Evolutionary conservation across 495 filamentous ascomycete species (phyloP).

Genomic region (Penicillium steckii): DNA sequence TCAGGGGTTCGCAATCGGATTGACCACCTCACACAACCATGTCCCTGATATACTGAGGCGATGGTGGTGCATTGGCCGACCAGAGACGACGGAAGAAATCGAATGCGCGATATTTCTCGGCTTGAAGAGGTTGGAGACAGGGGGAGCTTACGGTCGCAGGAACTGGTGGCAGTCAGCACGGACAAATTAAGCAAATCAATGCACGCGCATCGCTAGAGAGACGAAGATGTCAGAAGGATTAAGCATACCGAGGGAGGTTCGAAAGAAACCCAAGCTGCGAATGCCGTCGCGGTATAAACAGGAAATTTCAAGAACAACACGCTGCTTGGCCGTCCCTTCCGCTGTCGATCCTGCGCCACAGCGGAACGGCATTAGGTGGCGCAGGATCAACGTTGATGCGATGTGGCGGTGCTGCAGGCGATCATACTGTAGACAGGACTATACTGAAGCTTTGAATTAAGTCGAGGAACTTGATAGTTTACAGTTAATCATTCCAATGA

Average conservation of each 20-base stretch:
- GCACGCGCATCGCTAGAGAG: neutral
- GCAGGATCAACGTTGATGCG: constrained; percentile 37
- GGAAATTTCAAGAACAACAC: constrained; percentile 13
- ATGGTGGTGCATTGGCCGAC: constrained; percentile 24
- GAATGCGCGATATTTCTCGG: neutral
- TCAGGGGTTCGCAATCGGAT: constrained; percentile 29
- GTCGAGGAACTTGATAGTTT: too few species aligned
- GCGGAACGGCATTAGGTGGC: too few species aligned
- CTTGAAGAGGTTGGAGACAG: constrained; percentile 18
- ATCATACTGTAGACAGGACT: too few species aligned
- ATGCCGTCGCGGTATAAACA: constrained; percentile 1
- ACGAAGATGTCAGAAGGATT: neutral
- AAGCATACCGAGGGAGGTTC: neutral
- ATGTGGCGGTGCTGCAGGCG: constrained; percentile 37
- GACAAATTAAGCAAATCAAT: constrained; percentile 11
- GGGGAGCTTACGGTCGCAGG: constrained; percentile 17
- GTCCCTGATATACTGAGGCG: constrained; percentile 15
- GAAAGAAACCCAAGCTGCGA: neutral
- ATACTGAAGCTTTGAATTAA: too few species aligned
- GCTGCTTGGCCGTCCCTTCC: constrained; percentile 32
- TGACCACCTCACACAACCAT: constrained; percentile 35
- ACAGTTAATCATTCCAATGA: too few species aligned
- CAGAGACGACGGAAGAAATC: constrained; percentile 3
- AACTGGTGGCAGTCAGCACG: neutral
- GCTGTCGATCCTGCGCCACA: constrained; percentile 36